Conservation (phyloP, 345 rosid species). For the Gossypium arboreum region DNA sequence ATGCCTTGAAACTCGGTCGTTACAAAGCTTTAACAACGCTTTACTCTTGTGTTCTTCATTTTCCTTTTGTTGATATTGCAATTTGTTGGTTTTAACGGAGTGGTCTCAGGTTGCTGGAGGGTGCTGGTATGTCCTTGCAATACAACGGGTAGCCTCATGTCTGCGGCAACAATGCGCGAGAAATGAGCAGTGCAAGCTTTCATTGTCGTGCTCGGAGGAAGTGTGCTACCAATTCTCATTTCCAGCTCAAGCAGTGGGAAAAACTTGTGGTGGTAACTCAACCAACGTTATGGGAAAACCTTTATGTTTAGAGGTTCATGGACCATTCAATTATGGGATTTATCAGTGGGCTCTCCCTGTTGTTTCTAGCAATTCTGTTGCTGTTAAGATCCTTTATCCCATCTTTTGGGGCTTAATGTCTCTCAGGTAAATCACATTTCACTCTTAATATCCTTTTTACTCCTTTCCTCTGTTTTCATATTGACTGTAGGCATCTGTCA, state of each 20-base stretch:
- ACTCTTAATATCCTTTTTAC: not conserved
- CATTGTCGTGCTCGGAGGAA: constrained; percentile 41
- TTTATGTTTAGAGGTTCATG: constrained; percentile 41
- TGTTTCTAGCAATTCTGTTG: constrained; percentile 46
- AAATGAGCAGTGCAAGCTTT: constrained; percentile 27
- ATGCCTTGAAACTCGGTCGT: no score
- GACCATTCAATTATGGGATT: constrained; percentile 51
- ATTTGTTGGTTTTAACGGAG: not conserved
- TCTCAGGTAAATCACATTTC: not conserved
- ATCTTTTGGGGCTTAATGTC: constrained; percentile 65
- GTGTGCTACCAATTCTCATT: constrained; percentile 39
- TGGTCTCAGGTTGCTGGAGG: constrained; percentile 55
- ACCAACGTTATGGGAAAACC: constrained; percentile 26
- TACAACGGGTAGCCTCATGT: constrained; percentile 42
- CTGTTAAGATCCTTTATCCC: constrained; percentile 56
- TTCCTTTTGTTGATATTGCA: not conserved
- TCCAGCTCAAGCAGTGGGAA: constrained; percentile 22
- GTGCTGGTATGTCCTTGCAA: constrained; percentile 63
- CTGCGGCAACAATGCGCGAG: constrained; percentile 37
- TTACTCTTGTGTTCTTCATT: no score
- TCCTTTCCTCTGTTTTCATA: not conserved
- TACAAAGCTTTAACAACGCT: no score
- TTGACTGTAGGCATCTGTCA: not conserved
- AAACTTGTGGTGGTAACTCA: constrained; percentile 28
- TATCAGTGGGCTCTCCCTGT: constrained; percentile 52